These are phyloP conservation scores for Verticillium dahliae DNA, from an alignment of 2,329 filamentous ascomycete genomes.

Conservation along the genomic window DNA sequence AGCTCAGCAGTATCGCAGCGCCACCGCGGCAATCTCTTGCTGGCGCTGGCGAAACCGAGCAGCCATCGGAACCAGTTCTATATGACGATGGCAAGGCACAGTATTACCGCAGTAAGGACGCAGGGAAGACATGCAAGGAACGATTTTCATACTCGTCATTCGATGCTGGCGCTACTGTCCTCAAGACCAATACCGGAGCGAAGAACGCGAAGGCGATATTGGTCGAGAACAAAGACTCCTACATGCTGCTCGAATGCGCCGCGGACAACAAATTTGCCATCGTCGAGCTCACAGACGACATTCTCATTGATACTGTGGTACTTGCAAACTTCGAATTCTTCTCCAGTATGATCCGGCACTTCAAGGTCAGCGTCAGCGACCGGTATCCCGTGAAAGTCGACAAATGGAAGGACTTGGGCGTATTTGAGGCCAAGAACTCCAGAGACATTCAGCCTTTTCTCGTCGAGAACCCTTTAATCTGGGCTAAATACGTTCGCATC, in stretches of 20 bases:
- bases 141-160: slow-evolving; percentile 97
- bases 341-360: slow-evolving; percentile 89
- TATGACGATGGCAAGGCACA: slow-evolving; percentile 44
- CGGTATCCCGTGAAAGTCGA: slow-evolving; percentile 88
- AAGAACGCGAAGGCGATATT: slow-evolving; percentile 86
- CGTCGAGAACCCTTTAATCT: slow-evolving; percentile 90
- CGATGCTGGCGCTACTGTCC: slow-evolving; percentile 86
- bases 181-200: slow-evolving; percentile 81
- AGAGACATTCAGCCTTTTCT: slow-evolving; percentile 92
- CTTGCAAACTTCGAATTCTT: slow-evolving; percentile 99
- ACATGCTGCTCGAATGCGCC: slow-evolving; percentile 91
- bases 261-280: slow-evolving; percentile 88
- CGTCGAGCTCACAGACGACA: slow-evolving; percentile 82
- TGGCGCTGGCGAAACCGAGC: slow-evolving; percentile 17
- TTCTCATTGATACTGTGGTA: slow-evolving; percentile 90
- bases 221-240: slow-evolving; percentile 96
- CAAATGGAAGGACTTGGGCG: slow-evolving; percentile 84
- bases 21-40: slow-evolving; percentile 5
- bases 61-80: slow-evolving; percentile 30
- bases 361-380: slow-evolving; percentile 88
- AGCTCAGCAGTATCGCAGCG: slow-evolving; percentile 20
- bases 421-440: slow-evolving; percentile 86
- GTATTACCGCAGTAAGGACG: slow-evolving; percentile 74
- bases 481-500: slow-evolving; percentile 86
- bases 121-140: slow-evolving; percentile 95